Conservation (phyloP, 2,329 filamentous ascomycete genomes). For the Dactylellina sp. region DNA sequence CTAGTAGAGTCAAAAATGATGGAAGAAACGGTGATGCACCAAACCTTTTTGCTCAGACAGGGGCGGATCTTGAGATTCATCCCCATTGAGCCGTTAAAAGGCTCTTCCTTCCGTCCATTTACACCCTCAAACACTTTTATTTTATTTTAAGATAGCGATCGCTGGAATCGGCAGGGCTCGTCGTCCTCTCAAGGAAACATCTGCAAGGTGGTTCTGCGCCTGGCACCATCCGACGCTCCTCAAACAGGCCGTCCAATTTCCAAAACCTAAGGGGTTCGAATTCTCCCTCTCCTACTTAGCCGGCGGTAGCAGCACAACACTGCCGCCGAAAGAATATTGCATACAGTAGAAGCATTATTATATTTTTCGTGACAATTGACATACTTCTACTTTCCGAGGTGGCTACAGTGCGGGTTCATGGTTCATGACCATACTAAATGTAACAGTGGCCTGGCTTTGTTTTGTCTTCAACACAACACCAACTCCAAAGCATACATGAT, state of each 20-base stretch:
- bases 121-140: not conserved
- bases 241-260: conserved; percentile 52
- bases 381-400: not conserved
- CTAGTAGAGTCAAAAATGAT: too few relatives aligned
- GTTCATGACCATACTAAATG: too few relatives aligned
- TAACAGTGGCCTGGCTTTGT: too few relatives aligned
- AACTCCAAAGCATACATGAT: not conserved
- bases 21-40: too few relatives aligned
- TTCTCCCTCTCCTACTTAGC: conserved; percentile 27
- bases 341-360: not conserved
- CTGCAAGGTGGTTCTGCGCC: conserved; percentile 17
- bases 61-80: too few relatives aligned
- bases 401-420: not conserved
- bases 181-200: conserved; percentile 1
- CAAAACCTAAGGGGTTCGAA: conserved; percentile 45
- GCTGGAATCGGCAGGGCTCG: conserved; percentile 10
- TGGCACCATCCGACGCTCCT: conserved; percentile 44
- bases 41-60: too few relatives aligned
- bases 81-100: too few relatives aligned
- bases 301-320: conserved; percentile 7
- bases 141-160: conserved; percentile 12
- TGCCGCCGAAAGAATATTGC: not conserved
- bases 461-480: not conserved
- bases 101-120: too few relatives aligned
- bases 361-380: not conserved